A percentile compares a stretch with the other conserved stretches of the same genome.
Evolutionary conservation across 2,329 filamentous ascomycete genomes (phyloP).

Genomic region (Tolypocladium ovalisporum): DNA sequence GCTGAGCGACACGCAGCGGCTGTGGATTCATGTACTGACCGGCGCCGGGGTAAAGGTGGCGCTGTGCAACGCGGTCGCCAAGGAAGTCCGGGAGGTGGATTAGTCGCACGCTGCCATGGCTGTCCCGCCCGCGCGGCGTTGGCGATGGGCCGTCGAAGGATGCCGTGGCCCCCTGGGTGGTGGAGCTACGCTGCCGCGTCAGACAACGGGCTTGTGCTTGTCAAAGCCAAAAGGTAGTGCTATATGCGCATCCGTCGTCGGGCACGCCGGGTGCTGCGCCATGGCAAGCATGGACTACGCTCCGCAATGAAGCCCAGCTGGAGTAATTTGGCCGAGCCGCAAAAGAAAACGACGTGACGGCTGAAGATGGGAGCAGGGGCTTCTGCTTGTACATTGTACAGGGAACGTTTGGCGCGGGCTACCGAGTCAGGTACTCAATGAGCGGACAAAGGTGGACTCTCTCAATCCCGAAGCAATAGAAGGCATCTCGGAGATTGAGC

Average conservation of each 20-base stretch:
- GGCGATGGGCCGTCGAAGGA: background rate
- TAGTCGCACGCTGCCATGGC: slow-evolving; percentile 9
- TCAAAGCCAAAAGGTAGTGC: background rate
- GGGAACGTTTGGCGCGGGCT: background rate
- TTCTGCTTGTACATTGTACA: background rate
- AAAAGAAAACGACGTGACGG: background rate
- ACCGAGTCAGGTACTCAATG: too few species aligned
- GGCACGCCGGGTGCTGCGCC: background rate
- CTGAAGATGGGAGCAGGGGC: background rate
- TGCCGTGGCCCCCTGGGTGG: background rate
- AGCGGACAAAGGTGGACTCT: background rate
- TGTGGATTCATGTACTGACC: slow-evolving; percentile 93
- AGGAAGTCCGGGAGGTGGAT: slow-evolving; percentile 34
- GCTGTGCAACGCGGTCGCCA: slow-evolving; percentile 55
- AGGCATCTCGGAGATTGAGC: background rate
- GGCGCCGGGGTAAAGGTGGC: slow-evolving; percentile 80
- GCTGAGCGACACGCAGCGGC: slow-evolving; percentile 85
- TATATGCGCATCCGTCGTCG: background rate
- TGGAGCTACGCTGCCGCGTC: background rate
- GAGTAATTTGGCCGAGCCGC: background rate
- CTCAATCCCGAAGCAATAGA: background rate
- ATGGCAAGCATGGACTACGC: background rate
- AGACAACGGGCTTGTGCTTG: background rate
- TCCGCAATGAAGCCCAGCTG: background rate
- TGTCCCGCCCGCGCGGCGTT: background rate